Conservation (phyloP, 495 filamentous ascomycete species). For the Annulohypoxylon moriforme region DNA sequence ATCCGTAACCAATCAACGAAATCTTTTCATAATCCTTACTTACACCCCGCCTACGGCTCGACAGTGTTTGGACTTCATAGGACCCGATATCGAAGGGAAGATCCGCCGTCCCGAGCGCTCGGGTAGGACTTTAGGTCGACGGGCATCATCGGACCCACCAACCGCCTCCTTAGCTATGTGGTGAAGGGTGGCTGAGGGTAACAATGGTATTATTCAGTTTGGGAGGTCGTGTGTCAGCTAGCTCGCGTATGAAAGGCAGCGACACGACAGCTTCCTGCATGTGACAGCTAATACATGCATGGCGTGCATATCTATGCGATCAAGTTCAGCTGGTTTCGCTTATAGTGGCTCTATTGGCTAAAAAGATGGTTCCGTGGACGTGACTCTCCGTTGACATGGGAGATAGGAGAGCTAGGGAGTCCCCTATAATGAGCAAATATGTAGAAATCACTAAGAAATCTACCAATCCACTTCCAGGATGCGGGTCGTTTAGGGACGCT, state of each 20-base stretch:
- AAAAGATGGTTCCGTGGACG: neutral
- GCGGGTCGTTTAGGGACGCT: slow-evolving; percentile 12
- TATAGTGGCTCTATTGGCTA: neutral
- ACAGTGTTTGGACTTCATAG: neutral
- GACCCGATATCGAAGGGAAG: slow-evolving; percentile 16
- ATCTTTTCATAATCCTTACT: slow-evolving; percentile 14
- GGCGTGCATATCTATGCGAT: slow-evolving; percentile 8
- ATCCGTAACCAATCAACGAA: slow-evolving; percentile 21
- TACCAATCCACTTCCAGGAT: slow-evolving; percentile 23
- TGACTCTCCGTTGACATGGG: neutral
- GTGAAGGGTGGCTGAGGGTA: slow-evolving; percentile 3
- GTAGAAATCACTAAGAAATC: slow-evolving; percentile 15
- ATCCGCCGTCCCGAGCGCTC: slow-evolving; percentile 34
- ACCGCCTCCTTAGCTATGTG: neutral
- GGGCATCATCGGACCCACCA: neutral
- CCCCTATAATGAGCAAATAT: slow-evolving; percentile 7
- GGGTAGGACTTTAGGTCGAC: slow-evolving; percentile 21
- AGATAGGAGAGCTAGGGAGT: neutral
- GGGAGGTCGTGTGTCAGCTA: slow-evolving; percentile 16
- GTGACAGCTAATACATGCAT: slow-evolving; percentile 39
- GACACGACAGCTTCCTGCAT: slow-evolving; percentile 28
- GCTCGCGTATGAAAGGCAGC: slow-evolving; percentile 15
- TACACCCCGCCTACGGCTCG: neutral
- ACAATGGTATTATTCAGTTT: slow-evolving; percentile 10
- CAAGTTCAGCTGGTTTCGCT: slow-evolving; percentile 24